A percentile compares a stretch with the other conserved stretches of the same genome.
Conservation (phyloP, 305 asterid species). For the Fraxinus albicans region DNA sequence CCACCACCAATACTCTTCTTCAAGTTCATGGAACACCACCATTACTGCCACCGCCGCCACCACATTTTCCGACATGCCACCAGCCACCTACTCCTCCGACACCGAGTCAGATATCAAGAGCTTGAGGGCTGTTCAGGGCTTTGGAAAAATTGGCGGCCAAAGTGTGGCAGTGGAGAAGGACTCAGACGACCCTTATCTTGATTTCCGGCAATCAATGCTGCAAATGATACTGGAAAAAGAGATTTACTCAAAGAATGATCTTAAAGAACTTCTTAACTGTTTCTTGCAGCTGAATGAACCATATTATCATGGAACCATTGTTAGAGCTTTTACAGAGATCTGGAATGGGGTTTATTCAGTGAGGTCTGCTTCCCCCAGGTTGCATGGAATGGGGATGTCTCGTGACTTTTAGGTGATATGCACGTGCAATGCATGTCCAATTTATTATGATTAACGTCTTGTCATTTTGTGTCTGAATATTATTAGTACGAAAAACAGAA, state of each 20-base stretch:
- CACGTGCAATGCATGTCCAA: conserved; percentile 13
- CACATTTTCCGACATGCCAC: conserved; percentile 41
- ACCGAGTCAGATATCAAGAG: conserved; percentile 48
- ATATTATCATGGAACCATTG: conserved; percentile 67
- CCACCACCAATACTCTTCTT: conserved; percentile 33
- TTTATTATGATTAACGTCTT: not conserved
- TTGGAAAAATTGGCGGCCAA: conserved; percentile 60
- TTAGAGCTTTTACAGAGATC: conserved; percentile 80
- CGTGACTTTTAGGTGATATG: conserved; percentile 18
- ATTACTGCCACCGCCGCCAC: conserved; percentile 26
- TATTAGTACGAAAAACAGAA: not conserved
- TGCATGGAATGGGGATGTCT: conserved; percentile 26
- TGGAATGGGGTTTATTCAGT: conserved; percentile 70
- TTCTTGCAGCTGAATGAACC: conserved; percentile 86
- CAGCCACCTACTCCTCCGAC: conserved; percentile 35
- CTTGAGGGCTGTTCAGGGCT: conserved; percentile 62
- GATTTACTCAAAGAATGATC: conserved; percentile 61
- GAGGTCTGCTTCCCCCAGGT: not conserved
- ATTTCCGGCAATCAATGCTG: conserved; percentile 81
- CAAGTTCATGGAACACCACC: conserved; percentile 41
- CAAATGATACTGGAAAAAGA: conserved; percentile 81
- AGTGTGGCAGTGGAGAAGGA: conserved; percentile 85
- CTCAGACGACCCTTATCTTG: conserved; percentile 79
- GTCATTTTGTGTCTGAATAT: not conserved
- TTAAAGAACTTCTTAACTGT: conserved; percentile 67